These are phyloP conservation scores for Wickerhamiella shivajii DNA, from an alignment of 805 yeast genomes.

Conservation along the genomic window DNA sequence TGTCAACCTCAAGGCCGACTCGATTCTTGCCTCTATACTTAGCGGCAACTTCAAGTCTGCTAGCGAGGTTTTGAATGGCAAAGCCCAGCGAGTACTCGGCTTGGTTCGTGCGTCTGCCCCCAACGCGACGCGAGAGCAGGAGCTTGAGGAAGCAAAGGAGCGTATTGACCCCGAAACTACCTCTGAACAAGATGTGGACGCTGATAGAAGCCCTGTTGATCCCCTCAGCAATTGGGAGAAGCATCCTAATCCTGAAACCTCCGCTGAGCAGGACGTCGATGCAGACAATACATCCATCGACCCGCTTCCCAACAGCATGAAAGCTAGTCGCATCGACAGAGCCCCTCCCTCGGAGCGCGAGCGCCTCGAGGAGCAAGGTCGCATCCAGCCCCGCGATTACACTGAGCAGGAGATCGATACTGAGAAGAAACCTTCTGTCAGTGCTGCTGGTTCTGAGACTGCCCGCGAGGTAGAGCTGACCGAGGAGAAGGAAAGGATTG, in stretches of 20 bases:
- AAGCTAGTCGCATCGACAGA: neutral
- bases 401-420: conserved; percentile 5
- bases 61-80: neutral
- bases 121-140: too few species aligned
- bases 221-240: too few species aligned
- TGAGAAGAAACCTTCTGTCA: conserved; percentile 1
- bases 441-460: neutral
- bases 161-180: too few species aligned
- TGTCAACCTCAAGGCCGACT: conserved; percentile 22
- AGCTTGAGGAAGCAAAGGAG: too few species aligned
- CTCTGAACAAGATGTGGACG: conserved; percentile 3
- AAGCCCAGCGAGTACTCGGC: conserved; percentile 4
- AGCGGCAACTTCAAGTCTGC: conserved; percentile 8
- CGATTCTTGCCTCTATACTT: conserved; percentile 20
- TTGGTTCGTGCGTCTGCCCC: conserved; percentile 3
- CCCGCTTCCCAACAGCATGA: conserved; percentile 1
- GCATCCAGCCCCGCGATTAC: neutral
- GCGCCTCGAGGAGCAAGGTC: neutral
- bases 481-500: neutral
- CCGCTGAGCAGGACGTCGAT: conserved; percentile 4
- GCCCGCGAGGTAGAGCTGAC: too few species aligned
- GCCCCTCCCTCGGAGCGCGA: neutral
- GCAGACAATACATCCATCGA: conserved; percentile 7
- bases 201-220: conserved; percentile 1
- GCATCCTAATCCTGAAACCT: conserved; percentile 1